These are phyloP conservation scores for Talaromyces wortmannii DNA, from an alignment of 495 filamentous ascomycete species.

Conservation along the genomic window DNA sequence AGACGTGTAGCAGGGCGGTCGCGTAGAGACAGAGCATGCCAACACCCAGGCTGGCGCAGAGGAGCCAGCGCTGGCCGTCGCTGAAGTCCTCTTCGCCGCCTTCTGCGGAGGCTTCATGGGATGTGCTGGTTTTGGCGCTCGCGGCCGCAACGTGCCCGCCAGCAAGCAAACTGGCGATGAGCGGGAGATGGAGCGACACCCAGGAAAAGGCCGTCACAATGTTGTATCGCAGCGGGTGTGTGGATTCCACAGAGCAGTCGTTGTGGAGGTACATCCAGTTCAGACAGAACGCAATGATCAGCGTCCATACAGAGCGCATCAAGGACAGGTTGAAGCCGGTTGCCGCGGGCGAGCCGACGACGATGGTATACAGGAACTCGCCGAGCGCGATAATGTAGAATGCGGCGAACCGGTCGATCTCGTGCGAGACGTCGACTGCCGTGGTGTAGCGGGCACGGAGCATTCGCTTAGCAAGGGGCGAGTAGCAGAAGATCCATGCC, in stretches of 20 bases:
- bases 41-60: conserved; percentile 27
- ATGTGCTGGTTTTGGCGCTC: conserved; percentile 6
- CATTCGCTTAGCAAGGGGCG: conserved; percentile 22
- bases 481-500: conserved; percentile 26
- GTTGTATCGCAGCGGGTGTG: conserved; percentile 27
- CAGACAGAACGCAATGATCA: conserved; percentile 39
- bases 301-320: conserved; percentile 31
- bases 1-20: conserved; percentile 24
- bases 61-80: conserved; percentile 25
- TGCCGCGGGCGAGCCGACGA: conserved; percentile 29
- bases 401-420: conserved; percentile 38
- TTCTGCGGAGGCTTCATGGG: background rate
- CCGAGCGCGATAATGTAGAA: conserved; percentile 45
- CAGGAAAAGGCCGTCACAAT: conserved; percentile 25
- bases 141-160: conserved; percentile 31
- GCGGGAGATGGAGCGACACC: conserved; percentile 30
- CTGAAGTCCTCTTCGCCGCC: conserved; percentile 13
- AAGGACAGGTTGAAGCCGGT: conserved; percentile 28
- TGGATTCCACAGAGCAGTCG: conserved; percentile 23
- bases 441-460: conserved; percentile 28
- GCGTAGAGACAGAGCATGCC: conserved; percentile 29
- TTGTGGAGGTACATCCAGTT: conserved; percentile 36
- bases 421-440: conserved; percentile 37
- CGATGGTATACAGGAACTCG: conserved; percentile 37
- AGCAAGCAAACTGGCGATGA: conserved; percentile 28